A percentile compares a stretch with the other conserved stretches of the same genome.
These are phyloP conservation scores for Pelargonium cotyledonis DNA, from an alignment of 441 rosid species.

Conservation along the genomic window DNA sequence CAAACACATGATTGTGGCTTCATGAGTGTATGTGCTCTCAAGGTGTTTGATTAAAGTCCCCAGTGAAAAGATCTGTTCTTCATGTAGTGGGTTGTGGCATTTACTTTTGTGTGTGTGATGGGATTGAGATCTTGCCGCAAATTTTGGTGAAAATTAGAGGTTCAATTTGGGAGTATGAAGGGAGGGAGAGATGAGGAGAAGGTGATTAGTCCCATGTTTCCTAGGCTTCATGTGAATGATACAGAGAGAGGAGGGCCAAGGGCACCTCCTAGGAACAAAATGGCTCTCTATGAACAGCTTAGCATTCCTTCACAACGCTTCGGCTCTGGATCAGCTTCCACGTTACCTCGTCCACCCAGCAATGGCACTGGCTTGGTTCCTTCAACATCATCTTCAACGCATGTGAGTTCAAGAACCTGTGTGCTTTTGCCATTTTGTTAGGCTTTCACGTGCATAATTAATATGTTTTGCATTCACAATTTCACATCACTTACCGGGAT, in stretches of 20 bases:
- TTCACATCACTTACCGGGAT: too few species aligned
- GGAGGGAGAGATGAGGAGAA: constrained; percentile 65
- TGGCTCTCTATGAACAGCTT: constrained; percentile 95
- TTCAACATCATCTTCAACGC: constrained; percentile 36
- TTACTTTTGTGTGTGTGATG: constrained; percentile 14
- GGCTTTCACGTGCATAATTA: constrained; percentile 4
- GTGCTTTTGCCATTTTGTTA: neutral
- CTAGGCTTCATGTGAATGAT: constrained; percentile 84
- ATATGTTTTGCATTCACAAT: neutral
- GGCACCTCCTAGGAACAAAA: constrained; percentile 97
- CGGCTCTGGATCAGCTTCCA: constrained; percentile 36
- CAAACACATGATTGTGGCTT: neutral
- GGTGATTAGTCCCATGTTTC: constrained; percentile 70
- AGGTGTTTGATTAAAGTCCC: constrained; percentile 9
- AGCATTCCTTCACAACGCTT: constrained; percentile 76
- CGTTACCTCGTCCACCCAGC: constrained; percentile 33
- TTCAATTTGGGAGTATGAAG: constrained; percentile 38
- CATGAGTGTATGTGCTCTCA: neutral
- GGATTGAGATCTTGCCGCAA: constrained; percentile 22
- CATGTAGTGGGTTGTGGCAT: neutral
- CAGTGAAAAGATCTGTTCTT: constrained; percentile 13
- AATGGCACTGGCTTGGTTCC: constrained; percentile 32
- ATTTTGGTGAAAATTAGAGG: constrained; percentile 15
- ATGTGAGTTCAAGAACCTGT: constrained; percentile 36
- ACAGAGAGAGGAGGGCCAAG: constrained; percentile 82